Evolutionary conservation across 1,284 basidiomycete species (phyloP).

Genomic region (Peniophora sp.): DNA sequence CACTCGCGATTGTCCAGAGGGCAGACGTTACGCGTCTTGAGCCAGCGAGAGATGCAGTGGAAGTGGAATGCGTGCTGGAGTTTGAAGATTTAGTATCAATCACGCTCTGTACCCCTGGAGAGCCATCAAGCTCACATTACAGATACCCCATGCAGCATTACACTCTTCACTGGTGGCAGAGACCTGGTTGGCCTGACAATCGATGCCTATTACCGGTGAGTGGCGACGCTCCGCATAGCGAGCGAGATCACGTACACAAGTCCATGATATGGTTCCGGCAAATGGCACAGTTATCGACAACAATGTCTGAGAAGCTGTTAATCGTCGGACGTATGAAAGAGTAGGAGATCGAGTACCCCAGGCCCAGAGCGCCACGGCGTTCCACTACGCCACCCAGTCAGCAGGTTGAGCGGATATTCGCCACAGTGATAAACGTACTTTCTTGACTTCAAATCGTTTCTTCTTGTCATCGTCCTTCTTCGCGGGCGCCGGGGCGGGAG

Average conservation of each 20-base stretch:
- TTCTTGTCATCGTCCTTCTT: conserved; percentile 61
- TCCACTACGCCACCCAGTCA: conserved; percentile 59
- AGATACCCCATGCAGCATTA: conserved; percentile 98
- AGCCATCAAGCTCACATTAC: conserved; percentile 66
- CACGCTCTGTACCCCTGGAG: neutral
- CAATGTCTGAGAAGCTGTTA: conserved; percentile 59
- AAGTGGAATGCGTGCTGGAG: conserved; percentile 97
- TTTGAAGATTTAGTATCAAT: conserved; percentile 1
- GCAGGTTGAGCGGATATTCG: conserved; percentile 5
- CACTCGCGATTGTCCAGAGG: conserved; percentile 96
- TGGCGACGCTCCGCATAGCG: conserved; percentile 2
- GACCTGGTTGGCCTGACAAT: conserved; percentile 98
- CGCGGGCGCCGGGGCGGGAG: conserved; percentile 31
- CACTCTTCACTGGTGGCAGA: conserved; percentile 96
- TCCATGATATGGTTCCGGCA: conserved; percentile 99
- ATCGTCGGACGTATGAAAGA: conserved; percentile 4
- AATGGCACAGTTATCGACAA: conserved; percentile 94
- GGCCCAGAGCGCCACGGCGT: conserved; percentile 92
- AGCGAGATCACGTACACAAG: conserved; percentile 59
- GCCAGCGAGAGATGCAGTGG: conserved; percentile 99
- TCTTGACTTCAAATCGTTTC: conserved; percentile 91
- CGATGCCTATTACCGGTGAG: conserved; percentile 69
- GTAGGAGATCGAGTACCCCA: conserved; percentile 71
- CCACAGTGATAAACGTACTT: conserved; percentile 44
- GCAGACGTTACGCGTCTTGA: conserved; percentile 98